These are phyloP conservation scores for Termitomyces sp. DNA, from an alignment of 768 basidiomycete species.

Conservation along the genomic window DNA sequence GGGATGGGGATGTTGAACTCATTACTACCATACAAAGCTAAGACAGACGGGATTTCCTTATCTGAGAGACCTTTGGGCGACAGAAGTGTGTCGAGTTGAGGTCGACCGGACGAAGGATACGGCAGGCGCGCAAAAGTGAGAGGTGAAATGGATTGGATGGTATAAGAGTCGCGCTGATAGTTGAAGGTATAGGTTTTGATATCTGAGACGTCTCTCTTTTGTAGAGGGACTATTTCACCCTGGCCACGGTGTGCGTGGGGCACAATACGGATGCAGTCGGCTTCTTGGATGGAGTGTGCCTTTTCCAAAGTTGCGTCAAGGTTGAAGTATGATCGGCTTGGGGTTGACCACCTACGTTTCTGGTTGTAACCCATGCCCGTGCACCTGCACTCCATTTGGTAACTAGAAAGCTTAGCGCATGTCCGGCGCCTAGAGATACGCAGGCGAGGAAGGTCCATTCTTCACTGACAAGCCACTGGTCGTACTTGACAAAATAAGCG, in stretches of 20 bases:
- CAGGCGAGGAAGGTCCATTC: slow-evolving; percentile 98
- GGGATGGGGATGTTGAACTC: slow-evolving; percentile 98
- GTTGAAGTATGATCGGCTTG: not conserved
- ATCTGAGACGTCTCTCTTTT: slow-evolving; percentile 55
- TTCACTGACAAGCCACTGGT: slow-evolving; percentile 85
- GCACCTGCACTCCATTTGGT: slow-evolving; percentile 87
- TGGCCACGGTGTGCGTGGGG: slow-evolving; percentile 79
- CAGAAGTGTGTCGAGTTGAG: slow-evolving; percentile 62
- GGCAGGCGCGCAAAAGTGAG: slow-evolving; percentile 73
- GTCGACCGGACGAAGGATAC: slow-evolving; percentile 76
- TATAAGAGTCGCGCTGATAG: slow-evolving; percentile 94
- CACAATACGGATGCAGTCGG: slow-evolving; percentile 76
- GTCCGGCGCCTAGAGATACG: slow-evolving; percentile 76
- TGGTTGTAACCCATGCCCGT: slow-evolving; percentile 74
- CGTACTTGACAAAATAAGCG: slow-evolving; percentile 88
- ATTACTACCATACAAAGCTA: slow-evolving; percentile 81
- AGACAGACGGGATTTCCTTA: slow-evolving; percentile 42
- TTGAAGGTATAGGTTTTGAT: slow-evolving; percentile 74
- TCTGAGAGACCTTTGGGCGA: slow-evolving; percentile 49
- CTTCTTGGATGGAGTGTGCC: slow-evolving; percentile 64
- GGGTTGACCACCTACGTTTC: slow-evolving; percentile 39
- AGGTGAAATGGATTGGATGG: slow-evolving; percentile 51
- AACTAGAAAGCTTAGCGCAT: slow-evolving; percentile 87
- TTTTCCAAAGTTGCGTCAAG: slow-evolving; percentile 16
- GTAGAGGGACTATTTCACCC: slow-evolving; percentile 80